Percentiles rank a stretch among this genome's conserved stretches.
phyloP scores from a whole-genome alignment of 202 grass and related monocot genomes.

The Zizania palustris region DNA sequence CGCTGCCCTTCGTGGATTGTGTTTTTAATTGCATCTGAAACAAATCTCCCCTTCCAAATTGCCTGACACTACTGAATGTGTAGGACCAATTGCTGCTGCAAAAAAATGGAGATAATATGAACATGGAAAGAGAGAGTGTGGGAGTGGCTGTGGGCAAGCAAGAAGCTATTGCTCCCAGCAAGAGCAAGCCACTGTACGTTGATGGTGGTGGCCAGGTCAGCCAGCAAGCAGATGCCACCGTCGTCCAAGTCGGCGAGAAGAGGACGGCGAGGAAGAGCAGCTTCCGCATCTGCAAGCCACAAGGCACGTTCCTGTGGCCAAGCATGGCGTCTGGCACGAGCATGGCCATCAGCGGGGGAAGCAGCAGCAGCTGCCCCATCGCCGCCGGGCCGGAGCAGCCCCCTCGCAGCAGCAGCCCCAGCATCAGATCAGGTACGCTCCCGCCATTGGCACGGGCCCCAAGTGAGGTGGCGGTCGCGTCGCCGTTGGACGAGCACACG shows the following conservation, averaged over 20 bases:
- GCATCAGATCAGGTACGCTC: neutral
- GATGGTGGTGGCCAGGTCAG: slow-evolving; percentile 20
- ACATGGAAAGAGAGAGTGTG: slow-evolving; percentile 34
- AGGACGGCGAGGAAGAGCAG: slow-evolving; percentile 53
- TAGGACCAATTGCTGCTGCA: slow-evolving; percentile 63
- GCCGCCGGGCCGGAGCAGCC: neutral
- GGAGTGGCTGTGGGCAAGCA: slow-evolving; percentile 20
- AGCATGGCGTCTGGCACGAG: slow-evolving; percentile 46
- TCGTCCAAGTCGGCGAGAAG: slow-evolving; percentile 36
- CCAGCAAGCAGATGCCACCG: slow-evolving; percentile 17
- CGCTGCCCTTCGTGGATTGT: neutral
- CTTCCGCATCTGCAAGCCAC: slow-evolving; percentile 72
- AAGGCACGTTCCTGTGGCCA: slow-evolving; percentile 82
- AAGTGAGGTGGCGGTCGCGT: slow-evolving; percentile 26
- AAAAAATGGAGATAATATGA: slow-evolving; percentile 45
- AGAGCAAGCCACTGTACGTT: slow-evolving; percentile 15
- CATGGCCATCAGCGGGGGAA: slow-evolving; percentile 40
- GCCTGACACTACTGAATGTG: neutral
- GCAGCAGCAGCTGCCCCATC: slow-evolving; percentile 39
- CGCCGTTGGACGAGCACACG: slow-evolving; percentile 44
- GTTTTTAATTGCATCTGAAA: neutral
- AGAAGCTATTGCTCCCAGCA: slow-evolving; percentile 16
- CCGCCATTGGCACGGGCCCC: slow-evolving; percentile 33
- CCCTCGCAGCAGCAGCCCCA: slow-evolving; percentile 36
- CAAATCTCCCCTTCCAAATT: neutral